Evolutionary conservation across 2,329 filamentous ascomycete species (phyloP).

Genomic region (Cercospora brassicicola): DNA sequence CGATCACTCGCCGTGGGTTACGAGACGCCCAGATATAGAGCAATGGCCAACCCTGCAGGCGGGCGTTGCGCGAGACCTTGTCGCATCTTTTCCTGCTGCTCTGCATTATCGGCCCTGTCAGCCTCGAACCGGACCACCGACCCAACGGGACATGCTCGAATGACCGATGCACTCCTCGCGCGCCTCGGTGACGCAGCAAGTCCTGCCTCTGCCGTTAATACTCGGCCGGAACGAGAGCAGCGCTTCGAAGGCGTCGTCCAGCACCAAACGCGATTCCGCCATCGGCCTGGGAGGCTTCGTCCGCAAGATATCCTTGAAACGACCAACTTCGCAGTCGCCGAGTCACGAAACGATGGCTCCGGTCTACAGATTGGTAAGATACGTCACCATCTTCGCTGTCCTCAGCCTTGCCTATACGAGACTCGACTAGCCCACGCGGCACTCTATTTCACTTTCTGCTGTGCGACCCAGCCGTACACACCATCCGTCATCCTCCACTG

Average conservation of each 20-base stretch:
- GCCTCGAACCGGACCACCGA: constrained; percentile 8
- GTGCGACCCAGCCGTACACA: background rate
- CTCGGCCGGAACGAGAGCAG: constrained; percentile 14
- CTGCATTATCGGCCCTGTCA: background rate
- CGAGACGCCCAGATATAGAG: constrained; percentile 5
- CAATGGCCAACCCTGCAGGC: background rate
- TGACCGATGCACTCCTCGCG: constrained; percentile 17
- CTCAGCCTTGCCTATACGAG: background rate
- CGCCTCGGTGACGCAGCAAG: constrained; percentile 27
- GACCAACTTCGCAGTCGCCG: constrained; percentile 3
- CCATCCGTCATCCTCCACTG: background rate
- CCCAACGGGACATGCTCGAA: constrained; percentile 3
- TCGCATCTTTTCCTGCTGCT: background rate
- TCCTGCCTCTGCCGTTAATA: constrained; percentile 29
- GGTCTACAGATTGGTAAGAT: constrained; percentile 31
- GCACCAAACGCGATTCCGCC: constrained; percentile 28
- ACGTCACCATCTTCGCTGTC: background rate
- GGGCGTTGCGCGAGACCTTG: background rate
- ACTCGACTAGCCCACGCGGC: background rate
- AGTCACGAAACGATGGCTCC: constrained; percentile 27
- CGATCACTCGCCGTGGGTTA: background rate
- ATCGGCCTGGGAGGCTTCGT: constrained; percentile 23
- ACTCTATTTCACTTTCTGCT: background rate
- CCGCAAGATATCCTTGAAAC: constrained; percentile 24
- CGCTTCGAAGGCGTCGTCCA: constrained; percentile 25